Evolutionary conservation across 2,329 filamentous ascomycete genomes (phyloP).

Genomic region (Tolypocladium sp.): DNA sequence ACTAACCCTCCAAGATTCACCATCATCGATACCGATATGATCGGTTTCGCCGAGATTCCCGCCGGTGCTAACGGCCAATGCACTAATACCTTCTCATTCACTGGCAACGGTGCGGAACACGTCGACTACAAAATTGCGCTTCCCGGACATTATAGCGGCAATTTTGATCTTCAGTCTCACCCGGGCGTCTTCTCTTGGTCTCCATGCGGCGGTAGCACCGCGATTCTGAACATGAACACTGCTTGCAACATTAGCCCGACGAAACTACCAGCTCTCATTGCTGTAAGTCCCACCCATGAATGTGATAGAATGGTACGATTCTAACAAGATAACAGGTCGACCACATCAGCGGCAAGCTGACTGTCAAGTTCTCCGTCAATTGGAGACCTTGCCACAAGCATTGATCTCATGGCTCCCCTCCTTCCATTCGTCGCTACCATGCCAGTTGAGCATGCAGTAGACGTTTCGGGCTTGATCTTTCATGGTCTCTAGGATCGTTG

Average conservation of each 20-base stretch:
- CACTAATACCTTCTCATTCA: conserved; percentile 16
- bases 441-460: no score
- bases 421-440: no score
- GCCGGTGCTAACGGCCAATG: conserved; percentile 10
- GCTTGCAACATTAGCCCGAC: conserved; percentile 14
- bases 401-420: neutral
- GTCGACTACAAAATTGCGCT: conserved; percentile 10
- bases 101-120: conserved; percentile 10
- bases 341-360: conserved; percentile 15
- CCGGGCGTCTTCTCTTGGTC: conserved; percentile 13
- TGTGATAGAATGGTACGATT: neutral
- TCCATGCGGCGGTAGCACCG: conserved; percentile 14
- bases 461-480: no score
- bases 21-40: conserved; percentile 14
- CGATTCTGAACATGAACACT: conserved; percentile 19
- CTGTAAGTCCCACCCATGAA: conserved; percentile 7
- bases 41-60: conserved; percentile 16
- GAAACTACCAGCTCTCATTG: conserved; percentile 12
- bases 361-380: conserved; percentile 12
- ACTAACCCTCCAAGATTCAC: conserved; percentile 9
- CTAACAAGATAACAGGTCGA: conserved; percentile 10
- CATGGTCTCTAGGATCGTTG: no score
- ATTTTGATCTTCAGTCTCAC: conserved; percentile 11
- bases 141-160: conserved; percentile 10
- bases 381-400: conserved; percentile 9